These are phyloP conservation scores for Boletellus ananiceps DNA, from an alignment of 768 basidiomycete species.

Conservation along the genomic window DNA sequence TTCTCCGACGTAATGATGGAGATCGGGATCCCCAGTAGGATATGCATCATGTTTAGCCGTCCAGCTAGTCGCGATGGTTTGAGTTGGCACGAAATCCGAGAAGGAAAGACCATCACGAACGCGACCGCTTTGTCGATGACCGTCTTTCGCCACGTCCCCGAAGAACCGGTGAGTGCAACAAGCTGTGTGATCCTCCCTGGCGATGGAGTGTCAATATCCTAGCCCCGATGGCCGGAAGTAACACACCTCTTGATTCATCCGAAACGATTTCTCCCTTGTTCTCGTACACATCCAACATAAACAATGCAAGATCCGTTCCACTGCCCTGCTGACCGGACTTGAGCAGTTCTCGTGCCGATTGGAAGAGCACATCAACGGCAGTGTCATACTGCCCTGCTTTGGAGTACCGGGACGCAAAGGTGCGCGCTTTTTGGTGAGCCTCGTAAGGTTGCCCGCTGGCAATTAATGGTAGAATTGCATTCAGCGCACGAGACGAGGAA, in stretches of 20 bases:
- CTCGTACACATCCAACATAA: conserved; percentile 82
- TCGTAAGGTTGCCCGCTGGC: conserved; percentile 73
- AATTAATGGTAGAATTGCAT: conserved; percentile 73
- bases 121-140: conserved; percentile 79
- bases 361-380: conserved; percentile 91
- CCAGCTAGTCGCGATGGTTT: conserved; percentile 56
- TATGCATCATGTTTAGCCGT: conserved; percentile 70
- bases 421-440: conserved; percentile 95
- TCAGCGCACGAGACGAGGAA: conserved; percentile 62
- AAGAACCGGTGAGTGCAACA: conserved; percentile 76
- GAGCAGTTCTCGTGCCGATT: conserved; percentile 80
- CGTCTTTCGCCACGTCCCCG: conserved; percentile 87
- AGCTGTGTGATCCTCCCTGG: conserved; percentile 86
- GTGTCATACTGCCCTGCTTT: conserved; percentile 79
- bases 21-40: conserved; percentile 81
- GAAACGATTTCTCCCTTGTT: conserved; percentile 62
- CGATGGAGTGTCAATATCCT: conserved; percentile 1
- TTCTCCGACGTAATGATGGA: conserved; percentile 90
- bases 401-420: conserved; percentile 83
- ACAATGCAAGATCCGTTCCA: conserved; percentile 78
- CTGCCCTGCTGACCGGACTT: conserved; percentile 87
- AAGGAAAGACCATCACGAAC: conserved; percentile 42
- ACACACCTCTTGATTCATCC: conserved; percentile 79
- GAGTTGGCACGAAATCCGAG: conserved; percentile 14
- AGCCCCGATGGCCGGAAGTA: background rate